A percentile compares a stretch with the other conserved stretches of the same genome.
These are phyloP conservation scores for Corymbia maculata DNA, from an alignment of 345 rosid species.

Conservation along the genomic window DNA sequence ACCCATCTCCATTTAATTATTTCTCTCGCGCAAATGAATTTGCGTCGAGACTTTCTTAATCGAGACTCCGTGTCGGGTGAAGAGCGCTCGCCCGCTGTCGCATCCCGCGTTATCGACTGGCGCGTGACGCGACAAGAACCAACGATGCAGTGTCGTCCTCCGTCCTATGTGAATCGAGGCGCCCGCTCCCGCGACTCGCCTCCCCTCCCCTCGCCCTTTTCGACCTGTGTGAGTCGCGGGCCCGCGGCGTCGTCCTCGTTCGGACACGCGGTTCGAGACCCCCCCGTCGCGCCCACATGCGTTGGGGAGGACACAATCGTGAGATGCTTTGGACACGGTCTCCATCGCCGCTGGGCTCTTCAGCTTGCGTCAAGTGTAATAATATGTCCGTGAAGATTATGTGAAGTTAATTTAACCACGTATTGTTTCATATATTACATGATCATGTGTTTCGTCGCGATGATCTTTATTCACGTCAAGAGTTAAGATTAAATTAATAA, in stretches of 20 bases:
- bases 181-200: not conserved
- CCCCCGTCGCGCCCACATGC: not conserved
- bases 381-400: not conserved
- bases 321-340: not conserved
- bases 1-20: not conserved
- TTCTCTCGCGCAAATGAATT: not conserved
- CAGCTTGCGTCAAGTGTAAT: not conserved
- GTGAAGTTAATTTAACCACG: not conserved
- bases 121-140: not conserved
- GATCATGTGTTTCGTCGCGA: not conserved
- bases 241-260: not conserved
- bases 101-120: not conserved
- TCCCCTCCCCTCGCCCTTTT: not conserved
- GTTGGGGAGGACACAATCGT: not conserved
- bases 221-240: not conserved
- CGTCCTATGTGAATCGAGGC: not conserved
- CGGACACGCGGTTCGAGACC: not conserved
- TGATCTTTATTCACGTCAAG: rapidly evolving
- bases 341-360: not conserved
- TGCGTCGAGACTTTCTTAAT: not conserved
- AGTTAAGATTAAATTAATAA: not conserved
- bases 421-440: not conserved
- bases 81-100: not conserved
- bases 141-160: not conserved
- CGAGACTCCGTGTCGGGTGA: not conserved